Base-by-base conservation (phyloP, 2,329 filamentous ascomycete genomes). In the Sphaerostilbella broomeana region DNA sequence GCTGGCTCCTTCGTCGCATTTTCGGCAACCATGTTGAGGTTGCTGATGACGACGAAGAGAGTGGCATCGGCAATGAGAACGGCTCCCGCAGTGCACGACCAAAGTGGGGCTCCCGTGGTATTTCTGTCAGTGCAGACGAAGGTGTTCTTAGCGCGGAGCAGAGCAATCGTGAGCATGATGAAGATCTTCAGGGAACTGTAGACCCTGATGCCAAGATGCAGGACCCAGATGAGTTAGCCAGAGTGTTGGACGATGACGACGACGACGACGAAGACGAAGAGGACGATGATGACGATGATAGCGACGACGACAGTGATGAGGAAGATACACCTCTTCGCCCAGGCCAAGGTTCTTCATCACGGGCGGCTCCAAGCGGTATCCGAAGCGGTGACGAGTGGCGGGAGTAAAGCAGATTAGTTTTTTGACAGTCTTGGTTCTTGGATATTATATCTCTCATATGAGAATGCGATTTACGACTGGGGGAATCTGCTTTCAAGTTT, bases 1-100 rank as follows among this genome's bases (percentile, higher is more conserved):
- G 88, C 47, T 95, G 88, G 81, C 69, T 97, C 19, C 76, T 95
- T 8, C 77, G 77, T 48, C 77, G 81, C 35, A 79, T 95, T 48
- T 81, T 94, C 44, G 86, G 84, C 39, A 73, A 72, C 65, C 59
- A 66, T 38, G 57, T 66, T 2, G 64, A 68, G 35, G 63, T 65
- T n/a, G 63, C 67, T n/a, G 69, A 71, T 3, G 78, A 81, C 42
- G 78, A 81, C 42, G 78, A 82, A 52, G 79, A 83, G 57, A 74
- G 70, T 29, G 64, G 64, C 2, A 72, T 76, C 17, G 67, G 68
- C 6, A 51, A 58, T 20, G 49, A 58, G 28, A 51, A 50, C n/a
- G 47, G 55, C 26, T 47, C 54, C 5, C 52, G 47, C 24, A 55
- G 53, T 43, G 47, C 54, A 38, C 59, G 72, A 45, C 70, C 70